A percentile compares a stretch with the other conserved stretches of the same genome.
phyloP scores from a whole-genome alignment of 805 yeast genomes.

The Hanseniaspora meyeri region DNA sequence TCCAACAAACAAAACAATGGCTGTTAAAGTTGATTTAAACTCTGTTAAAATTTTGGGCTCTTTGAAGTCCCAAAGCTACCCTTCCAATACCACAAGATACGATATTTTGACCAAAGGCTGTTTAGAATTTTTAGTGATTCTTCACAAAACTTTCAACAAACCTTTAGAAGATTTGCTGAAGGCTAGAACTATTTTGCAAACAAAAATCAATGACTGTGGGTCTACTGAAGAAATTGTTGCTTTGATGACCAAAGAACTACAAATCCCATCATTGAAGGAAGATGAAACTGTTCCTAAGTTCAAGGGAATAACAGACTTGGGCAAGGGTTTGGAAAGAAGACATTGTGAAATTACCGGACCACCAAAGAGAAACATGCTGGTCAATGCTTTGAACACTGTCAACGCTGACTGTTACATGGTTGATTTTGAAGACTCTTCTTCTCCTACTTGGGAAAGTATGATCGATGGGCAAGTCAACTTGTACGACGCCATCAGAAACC shows the following conservation, averaged over 20 bases:
- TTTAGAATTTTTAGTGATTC: constrained; percentile 53
- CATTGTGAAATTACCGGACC: constrained; percentile 80
- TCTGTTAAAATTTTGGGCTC: constrained; percentile 30
- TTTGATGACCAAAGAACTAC: constrained; percentile 53
- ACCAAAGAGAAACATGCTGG: constrained; percentile 70
- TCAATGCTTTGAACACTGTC: constrained; percentile 60
- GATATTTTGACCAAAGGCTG: constrained; percentile 35
- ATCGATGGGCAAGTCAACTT: constrained; percentile 71
- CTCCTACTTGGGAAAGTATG: constrained; percentile 74
- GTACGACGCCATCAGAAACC: constrained; percentile 62
- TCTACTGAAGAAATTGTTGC: constrained; percentile 27
- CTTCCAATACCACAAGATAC: constrained; percentile 30
- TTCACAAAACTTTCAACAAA: constrained; percentile 60
- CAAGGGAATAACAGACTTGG: constrained; percentile 50
- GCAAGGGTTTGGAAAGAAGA: constrained; percentile 62
- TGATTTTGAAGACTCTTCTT: constrained; percentile 72
- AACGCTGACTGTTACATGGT: constrained; percentile 75
- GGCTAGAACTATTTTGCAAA: constrained; percentile 51
- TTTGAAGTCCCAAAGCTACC: constrained; percentile 25
- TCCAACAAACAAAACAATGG: too few relatives aligned
- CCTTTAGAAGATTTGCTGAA: constrained; percentile 47
- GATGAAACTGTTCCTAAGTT: constrained; percentile 37
- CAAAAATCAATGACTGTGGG: constrained; percentile 36
- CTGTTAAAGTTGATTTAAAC: constrained; percentile 23
- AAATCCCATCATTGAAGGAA: constrained; percentile 42